These are phyloP conservation scores for Kwoniella mangroviensis DNA, from an alignment of 768 basidiomycete species.

Conservation along the genomic window DNA sequence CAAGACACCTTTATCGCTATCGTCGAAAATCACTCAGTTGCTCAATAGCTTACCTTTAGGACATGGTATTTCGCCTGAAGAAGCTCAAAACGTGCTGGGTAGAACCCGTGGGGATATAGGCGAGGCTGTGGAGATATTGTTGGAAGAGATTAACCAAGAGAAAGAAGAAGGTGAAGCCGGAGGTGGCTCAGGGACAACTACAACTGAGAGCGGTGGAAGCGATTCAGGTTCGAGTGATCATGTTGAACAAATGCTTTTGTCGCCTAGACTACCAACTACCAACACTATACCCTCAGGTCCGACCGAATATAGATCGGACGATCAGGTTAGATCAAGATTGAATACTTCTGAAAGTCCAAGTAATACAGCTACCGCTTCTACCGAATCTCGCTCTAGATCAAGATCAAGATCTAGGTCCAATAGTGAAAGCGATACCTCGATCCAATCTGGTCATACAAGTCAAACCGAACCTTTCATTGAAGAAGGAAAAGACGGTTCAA, in stretches of 20 bases:
- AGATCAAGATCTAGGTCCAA: slow-evolving; percentile 15
- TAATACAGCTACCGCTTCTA: slow-evolving; percentile 21
- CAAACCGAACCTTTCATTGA: slow-evolving; percentile 3
- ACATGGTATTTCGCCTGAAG: slow-evolving; percentile 27
- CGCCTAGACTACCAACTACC: neutral
- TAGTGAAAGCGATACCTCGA: slow-evolving; percentile 13
- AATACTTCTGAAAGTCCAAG: slow-evolving; percentile 3
- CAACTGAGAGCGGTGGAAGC: neutral
- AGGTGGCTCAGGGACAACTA: neutral
- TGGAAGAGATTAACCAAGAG: slow-evolving; percentile 34
- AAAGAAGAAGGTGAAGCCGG: slow-evolving; percentile 5
- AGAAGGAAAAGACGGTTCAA: too few relatives aligned
- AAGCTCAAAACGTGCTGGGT: slow-evolving; percentile 26
- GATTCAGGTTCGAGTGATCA: slow-evolving; percentile 20
- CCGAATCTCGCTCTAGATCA: slow-evolving; percentile 10
- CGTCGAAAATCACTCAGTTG: slow-evolving; percentile 16
- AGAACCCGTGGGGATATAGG: slow-evolving; percentile 40
- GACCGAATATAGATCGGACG: slow-evolving; percentile 16
- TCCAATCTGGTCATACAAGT: slow-evolving; percentile 3
- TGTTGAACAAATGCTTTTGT: slow-evolving; percentile 24
- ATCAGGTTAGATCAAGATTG: slow-evolving; percentile 5
- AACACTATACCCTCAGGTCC: neutral
- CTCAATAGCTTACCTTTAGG: slow-evolving; percentile 35
- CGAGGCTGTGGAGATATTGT: slow-evolving; percentile 44
- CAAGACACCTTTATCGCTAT: neutral